Conservation (phyloP, 73 alveolate genomes). For the Paramecium bursaria region DNA sequence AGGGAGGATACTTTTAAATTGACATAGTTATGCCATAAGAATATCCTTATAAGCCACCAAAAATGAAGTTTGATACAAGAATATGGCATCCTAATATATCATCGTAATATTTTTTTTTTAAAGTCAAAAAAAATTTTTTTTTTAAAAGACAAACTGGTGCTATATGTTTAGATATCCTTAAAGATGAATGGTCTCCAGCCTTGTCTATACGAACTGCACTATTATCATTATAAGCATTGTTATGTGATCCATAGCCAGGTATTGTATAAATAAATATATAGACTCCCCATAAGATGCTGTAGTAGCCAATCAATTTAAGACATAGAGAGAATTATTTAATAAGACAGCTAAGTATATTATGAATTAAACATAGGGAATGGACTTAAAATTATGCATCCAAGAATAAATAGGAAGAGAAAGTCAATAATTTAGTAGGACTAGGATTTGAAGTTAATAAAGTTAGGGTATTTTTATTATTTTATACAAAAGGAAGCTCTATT, state of each 20-base stretch:
- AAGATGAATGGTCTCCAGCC: constrained; percentile 97
- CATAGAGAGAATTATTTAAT: constrained; percentile 79
- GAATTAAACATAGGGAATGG: constrained; percentile 73
- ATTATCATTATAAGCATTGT: constrained; percentile 89
- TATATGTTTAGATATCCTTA: constrained; percentile 91
- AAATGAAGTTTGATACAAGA: constrained; percentile 91
- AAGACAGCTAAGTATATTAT: constrained; percentile 84
- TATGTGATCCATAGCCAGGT: constrained; percentile 93
- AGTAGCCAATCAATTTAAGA: constrained; percentile 91
- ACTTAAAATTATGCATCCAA: constrained; percentile 74
- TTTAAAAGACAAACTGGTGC: constrained; percentile 92
- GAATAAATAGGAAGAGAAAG: constrained; percentile 75
- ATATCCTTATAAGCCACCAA: constrained; percentile 97
- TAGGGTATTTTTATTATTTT: constrained; percentile 43
- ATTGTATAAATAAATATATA: constrained; percentile 1
- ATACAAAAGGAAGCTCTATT: constrained; percentile 68
- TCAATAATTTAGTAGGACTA: constrained; percentile 84
- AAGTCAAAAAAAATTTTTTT: too few species aligned
- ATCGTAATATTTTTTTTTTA: constrained; percentile 75
- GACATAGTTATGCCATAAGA: constrained; percentile 93
- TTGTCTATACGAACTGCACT: constrained; percentile 95
- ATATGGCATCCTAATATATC: constrained; percentile 85
- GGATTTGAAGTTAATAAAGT: constrained; percentile 85
- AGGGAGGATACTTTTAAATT: constrained; percentile 86
- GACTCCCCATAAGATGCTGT: constrained; percentile 98